Conservation (phyloP, 306 rosid genomes). For the Lagenaria siceraria region DNA sequence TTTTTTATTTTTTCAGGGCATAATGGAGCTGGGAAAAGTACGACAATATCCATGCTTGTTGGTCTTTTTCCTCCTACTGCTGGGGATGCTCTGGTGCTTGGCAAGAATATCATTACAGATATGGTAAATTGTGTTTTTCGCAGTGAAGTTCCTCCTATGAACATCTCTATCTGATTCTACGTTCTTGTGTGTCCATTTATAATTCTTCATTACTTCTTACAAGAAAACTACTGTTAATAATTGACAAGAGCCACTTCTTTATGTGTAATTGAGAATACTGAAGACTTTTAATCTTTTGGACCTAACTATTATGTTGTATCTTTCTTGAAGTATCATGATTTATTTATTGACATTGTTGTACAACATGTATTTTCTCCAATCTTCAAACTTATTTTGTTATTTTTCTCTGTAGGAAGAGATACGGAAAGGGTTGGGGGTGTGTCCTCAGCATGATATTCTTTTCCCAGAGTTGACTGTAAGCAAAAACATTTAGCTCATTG, state of each 20-base stretch:
- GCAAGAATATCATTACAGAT: slow-evolving; percentile 61
- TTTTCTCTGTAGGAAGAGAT: slow-evolving; percentile 67
- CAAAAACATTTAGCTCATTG: slow-evolving; percentile 6
- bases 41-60: slow-evolving; percentile 94
- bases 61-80: slow-evolving; percentile 87
- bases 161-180: not conserved
- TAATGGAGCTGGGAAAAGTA: slow-evolving; percentile 97
- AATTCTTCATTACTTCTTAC: not conserved
- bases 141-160: not conserved
- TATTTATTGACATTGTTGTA: not conserved
- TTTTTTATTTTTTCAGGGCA: slow-evolving; percentile 51
- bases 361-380: not conserved
- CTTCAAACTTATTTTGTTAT: not conserved
- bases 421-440: slow-evolving; percentile 87
- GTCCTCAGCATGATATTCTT: slow-evolving; percentile 92
- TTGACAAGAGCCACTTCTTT: not conserved
- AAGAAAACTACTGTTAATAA: not conserved
- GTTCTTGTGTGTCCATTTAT: not conserved
- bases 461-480: slow-evolving; percentile 89
- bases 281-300: not conserved
- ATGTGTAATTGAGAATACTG: not conserved
- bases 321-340: not conserved
- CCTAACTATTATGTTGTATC: not conserved
- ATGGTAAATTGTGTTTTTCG: slow-evolving; percentile 37
- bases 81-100: slow-evolving; percentile 89